phyloP scores from a whole-genome alignment of 495 filamentous ascomycete genomes.

The Penicillium cataractarum region DNA sequence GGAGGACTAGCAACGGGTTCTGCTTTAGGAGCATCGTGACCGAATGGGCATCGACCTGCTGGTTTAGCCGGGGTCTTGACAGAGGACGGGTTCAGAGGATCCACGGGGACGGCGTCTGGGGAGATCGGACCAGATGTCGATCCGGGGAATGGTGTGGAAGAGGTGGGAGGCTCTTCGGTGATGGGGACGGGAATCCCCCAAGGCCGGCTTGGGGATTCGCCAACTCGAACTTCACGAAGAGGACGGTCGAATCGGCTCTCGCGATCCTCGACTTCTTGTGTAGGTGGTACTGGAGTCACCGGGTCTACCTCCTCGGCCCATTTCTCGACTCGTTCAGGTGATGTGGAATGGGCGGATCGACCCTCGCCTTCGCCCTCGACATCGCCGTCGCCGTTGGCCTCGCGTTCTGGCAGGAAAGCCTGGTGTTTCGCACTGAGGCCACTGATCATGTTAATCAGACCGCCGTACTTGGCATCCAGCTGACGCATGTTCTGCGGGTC shows the following conservation, averaged over 20 bases:
- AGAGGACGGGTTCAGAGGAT: constrained; percentile 12
- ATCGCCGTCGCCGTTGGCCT: constrained; percentile 40
- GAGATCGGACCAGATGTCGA: constrained; percentile 26
- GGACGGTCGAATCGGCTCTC: constrained; percentile 74
- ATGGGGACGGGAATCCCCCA: constrained; percentile 86
- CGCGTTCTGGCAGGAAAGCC: constrained; percentile 70
- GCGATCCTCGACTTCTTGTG: constrained; percentile 44
- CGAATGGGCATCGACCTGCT: constrained; percentile 54
- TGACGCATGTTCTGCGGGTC: constrained; percentile 80
- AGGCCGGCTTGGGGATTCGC: constrained; percentile 85
- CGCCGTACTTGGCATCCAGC: constrained; percentile 89
- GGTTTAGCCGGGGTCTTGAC: constrained; percentile 27
- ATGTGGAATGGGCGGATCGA: constrained; percentile 30
- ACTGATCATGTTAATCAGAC: constrained; percentile 86
- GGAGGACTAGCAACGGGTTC: constrained; percentile 10
- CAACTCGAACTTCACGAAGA: constrained; percentile 79
- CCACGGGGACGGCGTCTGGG: constrained; percentile 20
- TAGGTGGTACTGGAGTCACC: constrained; percentile 29
- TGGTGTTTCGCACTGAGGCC: constrained; percentile 82
- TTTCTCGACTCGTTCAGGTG: constrained; percentile 69
- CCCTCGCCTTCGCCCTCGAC: constrained; percentile 13
- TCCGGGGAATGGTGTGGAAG: constrained; percentile 29
- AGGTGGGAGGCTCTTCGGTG: constrained; percentile 37
- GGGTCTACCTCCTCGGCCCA: constrained; percentile 76
- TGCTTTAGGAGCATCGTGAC: constrained; percentile 40